Evolutionary conservation across 768 basidiomycete genomes (phyloP).

Genomic region (Leccinum disarticulatum): DNA sequence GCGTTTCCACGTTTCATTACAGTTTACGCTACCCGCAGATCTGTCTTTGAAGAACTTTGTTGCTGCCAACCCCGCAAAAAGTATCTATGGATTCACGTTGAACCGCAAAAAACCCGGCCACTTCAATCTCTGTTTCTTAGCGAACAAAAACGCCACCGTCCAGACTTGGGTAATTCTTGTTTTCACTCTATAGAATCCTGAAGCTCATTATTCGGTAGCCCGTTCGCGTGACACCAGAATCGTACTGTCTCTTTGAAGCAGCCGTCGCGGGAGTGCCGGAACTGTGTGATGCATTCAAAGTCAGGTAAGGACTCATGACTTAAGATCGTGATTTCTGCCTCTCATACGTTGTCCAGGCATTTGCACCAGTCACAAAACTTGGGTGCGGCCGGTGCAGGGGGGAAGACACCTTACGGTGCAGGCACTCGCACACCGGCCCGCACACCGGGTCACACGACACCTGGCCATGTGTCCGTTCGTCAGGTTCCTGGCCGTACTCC

Average conservation of each 20-base stretch:
- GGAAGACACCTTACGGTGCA: slow-evolving; percentile 78
- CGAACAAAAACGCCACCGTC: slow-evolving; percentile 86
- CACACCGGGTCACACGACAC: slow-evolving; percentile 70
- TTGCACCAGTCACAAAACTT: slow-evolving; percentile 75
- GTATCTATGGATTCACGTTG: slow-evolving; percentile 93
- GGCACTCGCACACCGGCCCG: slow-evolving; percentile 77
- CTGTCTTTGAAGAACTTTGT: slow-evolving; percentile 86
- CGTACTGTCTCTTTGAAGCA: slow-evolving; percentile 88
- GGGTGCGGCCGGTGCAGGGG: slow-evolving; percentile 51
- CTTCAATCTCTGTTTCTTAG: slow-evolving; percentile 90
- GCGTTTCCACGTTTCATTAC: neutral
- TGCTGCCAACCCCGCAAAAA: slow-evolving; percentile 90
- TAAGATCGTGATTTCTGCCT: neutral
- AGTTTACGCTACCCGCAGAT: slow-evolving; percentile 46
- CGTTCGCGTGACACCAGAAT: slow-evolving; percentile 82
- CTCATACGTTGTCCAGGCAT: slow-evolving; percentile 47
- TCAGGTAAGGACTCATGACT: slow-evolving; percentile 47
- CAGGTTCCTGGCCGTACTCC: slow-evolving; percentile 69
- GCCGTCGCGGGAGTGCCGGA: slow-evolving; percentile 90
- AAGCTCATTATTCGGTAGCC: slow-evolving; percentile 47
- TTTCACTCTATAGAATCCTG: neutral
- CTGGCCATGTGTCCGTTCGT: slow-evolving; percentile 78
- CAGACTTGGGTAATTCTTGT: slow-evolving; percentile 75
- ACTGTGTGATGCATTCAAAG: slow-evolving; percentile 96
- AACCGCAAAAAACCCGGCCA: slow-evolving; percentile 90